These are phyloP conservation scores for Lepiota venenata DNA, from an alignment of 768 basidiomycete species.

Conservation along the genomic window DNA sequence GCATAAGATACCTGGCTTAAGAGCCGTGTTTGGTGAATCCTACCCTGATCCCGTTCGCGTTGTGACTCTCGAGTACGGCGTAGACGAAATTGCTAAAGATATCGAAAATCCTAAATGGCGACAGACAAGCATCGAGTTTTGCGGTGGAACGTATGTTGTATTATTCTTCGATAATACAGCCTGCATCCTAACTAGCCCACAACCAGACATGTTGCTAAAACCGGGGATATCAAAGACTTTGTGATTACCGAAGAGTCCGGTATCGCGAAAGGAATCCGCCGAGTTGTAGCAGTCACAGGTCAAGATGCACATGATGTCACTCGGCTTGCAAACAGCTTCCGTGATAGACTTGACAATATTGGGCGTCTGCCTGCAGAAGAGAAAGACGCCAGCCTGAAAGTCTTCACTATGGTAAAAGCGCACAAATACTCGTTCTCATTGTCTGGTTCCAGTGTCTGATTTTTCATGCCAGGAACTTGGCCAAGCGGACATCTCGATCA, in stretches of 20 bases:
- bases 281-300: conserved; percentile 92
- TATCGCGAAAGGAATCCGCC: conserved; percentile 96
- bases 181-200: conserved; percentile 3
- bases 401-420: conserved; percentile 62
- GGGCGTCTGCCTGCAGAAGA: conserved; percentile 64
- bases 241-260: conserved; percentile 94
- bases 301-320: conserved; percentile 86
- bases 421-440: conserved; percentile 16
- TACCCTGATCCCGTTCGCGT: conserved; percentile 98
- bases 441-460: neutral
- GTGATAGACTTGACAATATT: conserved; percentile 57
- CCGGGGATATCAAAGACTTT: conserved; percentile 96
- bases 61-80: conserved; percentile 83
- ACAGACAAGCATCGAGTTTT: conserved; percentile 91
- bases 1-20: conserved; percentile 85
- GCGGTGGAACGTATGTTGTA: conserved; percentile 87
- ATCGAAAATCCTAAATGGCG: conserved; percentile 91
- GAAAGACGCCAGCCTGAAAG: conserved; percentile 87
- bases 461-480: conserved; percentile 68
- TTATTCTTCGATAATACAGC: neutral
- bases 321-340: conserved; percentile 60
- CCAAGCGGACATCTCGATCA: conserved; percentile 84
- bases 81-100: conserved; percentile 84
- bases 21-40: conserved; percentile 96
- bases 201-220: conserved; percentile 86